Percentiles rank a stretch among this genome's conserved stretches.
These are phyloP conservation scores for Protostelium mycophagum DNA, from an alignment of 78 protist species.

Conservation along the genomic window DNA sequence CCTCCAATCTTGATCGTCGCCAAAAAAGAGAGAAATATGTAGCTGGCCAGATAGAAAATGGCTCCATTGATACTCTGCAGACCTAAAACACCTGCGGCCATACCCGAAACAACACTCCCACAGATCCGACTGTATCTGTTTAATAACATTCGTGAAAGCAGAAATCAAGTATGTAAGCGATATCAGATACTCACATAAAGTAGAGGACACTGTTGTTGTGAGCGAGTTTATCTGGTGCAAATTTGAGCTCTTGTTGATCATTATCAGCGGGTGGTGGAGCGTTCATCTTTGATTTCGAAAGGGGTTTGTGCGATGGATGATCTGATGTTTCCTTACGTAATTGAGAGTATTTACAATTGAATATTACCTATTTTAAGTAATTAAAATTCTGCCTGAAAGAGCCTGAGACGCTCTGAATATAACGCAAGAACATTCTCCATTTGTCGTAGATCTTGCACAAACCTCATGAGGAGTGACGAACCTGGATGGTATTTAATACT, in stretches of 20 bases:
- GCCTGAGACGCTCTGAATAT: no score
- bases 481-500: no score
- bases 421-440: no score
- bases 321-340: no score
- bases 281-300: no score
- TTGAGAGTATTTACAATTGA: no score
- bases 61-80: neutral
- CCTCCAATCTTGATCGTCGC: neutral
- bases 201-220: neutral
- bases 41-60: neutral
- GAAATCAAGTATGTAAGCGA: neutral
- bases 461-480: no score
- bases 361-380: no score
- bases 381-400: no score
- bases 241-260: neutral
- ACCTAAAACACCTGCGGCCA: neutral
- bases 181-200: neutral
- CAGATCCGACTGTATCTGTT: neutral
- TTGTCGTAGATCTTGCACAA: no score
- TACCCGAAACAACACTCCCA: neutral
- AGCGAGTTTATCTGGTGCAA: neutral
- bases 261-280: neutral
- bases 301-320: no score
- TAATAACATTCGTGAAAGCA: no score
- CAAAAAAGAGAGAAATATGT: neutral